phyloP scores from a whole-genome alignment of 1,139 yeast species.

The Blastobotrys ciferrii region DNA sequence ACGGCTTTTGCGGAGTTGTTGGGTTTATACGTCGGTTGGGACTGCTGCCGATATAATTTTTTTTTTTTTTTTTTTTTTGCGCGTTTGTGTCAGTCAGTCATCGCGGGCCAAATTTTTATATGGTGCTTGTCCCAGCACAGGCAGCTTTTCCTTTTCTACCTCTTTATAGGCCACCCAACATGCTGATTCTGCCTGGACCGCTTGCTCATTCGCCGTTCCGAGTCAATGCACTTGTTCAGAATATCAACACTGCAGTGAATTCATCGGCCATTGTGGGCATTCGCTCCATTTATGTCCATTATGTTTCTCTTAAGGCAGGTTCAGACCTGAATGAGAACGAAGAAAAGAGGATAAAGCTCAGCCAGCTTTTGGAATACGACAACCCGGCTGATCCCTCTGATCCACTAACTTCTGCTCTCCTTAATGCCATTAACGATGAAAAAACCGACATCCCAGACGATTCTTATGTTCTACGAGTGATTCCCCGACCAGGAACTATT shows the following conservation, averaged over 20 bases:
- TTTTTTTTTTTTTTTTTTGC: constrained; percentile 2
- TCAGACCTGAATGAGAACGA: constrained; percentile 34
- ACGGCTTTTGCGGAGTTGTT: background rate
- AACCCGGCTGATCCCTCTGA: constrained; percentile 57
- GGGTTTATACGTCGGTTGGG: background rate
- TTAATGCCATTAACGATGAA: constrained; percentile 25
- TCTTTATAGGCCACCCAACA: constrained; percentile 9
- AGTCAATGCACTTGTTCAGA: constrained; percentile 66
- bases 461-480: constrained; percentile 64
- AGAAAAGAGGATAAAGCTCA: constrained; percentile 45
- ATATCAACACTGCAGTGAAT: constrained; percentile 67
- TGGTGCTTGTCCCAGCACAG: background rate
- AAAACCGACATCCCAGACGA: constrained; percentile 45
- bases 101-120: background rate
- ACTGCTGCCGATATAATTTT: background rate
- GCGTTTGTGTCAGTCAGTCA: constrained; percentile 6
- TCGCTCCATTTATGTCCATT: constrained; percentile 77
- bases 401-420: constrained; percentile 48
- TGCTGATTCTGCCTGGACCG: constrained; percentile 82
- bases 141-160: constrained; percentile 6
- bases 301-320: constrained; percentile 56
- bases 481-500: constrained; percentile 94
- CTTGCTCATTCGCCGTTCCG: constrained; percentile 86
- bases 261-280: constrained; percentile 66
- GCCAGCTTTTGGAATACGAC: constrained; percentile 74